Base-by-base conservation (phyloP, 768 basidiomycete species). In the Lyophyllum atratum region DNA sequence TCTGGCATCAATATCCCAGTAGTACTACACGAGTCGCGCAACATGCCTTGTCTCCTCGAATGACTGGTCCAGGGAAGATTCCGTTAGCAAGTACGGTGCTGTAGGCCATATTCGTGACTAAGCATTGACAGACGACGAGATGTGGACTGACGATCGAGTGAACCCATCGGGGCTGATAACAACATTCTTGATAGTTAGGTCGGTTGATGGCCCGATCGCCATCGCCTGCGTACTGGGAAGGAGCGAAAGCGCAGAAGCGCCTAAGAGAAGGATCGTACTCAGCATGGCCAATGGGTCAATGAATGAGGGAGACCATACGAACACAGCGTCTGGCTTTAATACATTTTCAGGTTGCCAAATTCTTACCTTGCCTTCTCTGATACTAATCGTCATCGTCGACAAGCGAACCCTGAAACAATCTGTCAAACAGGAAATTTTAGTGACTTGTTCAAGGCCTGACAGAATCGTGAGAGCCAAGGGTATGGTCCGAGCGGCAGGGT, bases 181-280 rank as follows among this genome's bases (percentile, higher is more conserved):
- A 9, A 84, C 76, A 70, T 87, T 89, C 65, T 89, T 83, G 3
- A 87, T 82, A 21, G 68, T 64, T 71, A 85, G 86, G 40, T 85
- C 77, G 46, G 86, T 75, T 9, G 78, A 79, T 21, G 80, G 76
- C n/a, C 73, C 71, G 59, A 76, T 73, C 4, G 31, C 25, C 8
- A 17, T 9, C 15, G 25, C 26, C 11, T 47, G 26, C 21, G 43
- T 44, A 5, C 24, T 12, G 11, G 48, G 19, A 49, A 49, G 48
- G 21, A 49, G 33, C 48, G 48, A 49, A 49, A 49, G 12, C 33
- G 48, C 48, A 15, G 48, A 14, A 17, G 48, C 31, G 48, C 48
- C 48, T 19, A 49, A 34, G 5, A 37, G 33, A 49, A 49, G 48
- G 9, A 49, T 22, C 29, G 28, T 33, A 14, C 31, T 34, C 8